phyloP scores from a whole-genome alignment of 495 filamentous ascomycete species.

The Baudoinia panamericana region DNA sequence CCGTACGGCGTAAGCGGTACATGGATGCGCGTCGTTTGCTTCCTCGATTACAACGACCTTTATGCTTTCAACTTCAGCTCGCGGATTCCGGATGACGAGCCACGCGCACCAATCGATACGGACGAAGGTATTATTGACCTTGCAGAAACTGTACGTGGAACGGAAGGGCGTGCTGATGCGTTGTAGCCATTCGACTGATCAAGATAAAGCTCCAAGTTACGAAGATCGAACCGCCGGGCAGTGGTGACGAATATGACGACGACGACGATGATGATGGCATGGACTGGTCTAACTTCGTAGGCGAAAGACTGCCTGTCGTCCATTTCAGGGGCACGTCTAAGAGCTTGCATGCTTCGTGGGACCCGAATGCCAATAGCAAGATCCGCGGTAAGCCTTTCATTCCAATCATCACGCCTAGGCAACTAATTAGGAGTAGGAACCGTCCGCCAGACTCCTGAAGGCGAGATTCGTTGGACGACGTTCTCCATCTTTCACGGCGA shows the following conservation, averaged over 20 bases:
- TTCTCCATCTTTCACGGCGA: constrained; percentile 47
- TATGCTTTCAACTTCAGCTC: constrained; percentile 44
- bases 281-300: constrained; percentile 17
- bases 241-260: constrained; percentile 35
- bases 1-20: constrained; percentile 48
- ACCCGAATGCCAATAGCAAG: constrained; percentile 47
- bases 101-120: constrained; percentile 36
- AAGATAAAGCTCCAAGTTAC: constrained; percentile 45
- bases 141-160: constrained; percentile 16
- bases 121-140: constrained; percentile 26
- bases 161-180: constrained; percentile 2
- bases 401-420: neutral
- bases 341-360: constrained; percentile 42
- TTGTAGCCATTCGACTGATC: constrained; percentile 50
- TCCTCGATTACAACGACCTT: constrained; percentile 43
- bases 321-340: constrained; percentile 44
- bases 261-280: constrained; percentile 8
- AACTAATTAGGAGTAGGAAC: constrained; percentile 30
- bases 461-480: constrained; percentile 55
- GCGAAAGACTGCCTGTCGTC: constrained; percentile 38
- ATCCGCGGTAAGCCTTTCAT: constrained; percentile 29
- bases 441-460: constrained; percentile 44
- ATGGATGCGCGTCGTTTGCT: constrained; percentile 47
- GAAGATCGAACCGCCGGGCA: constrained; percentile 37
- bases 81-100: constrained; percentile 26